These are phyloP conservation scores for Xenosphaeropsis pyriputrescens DNA, from an alignment of 2,329 filamentous ascomycete genomes.

Conservation along the genomic window DNA sequence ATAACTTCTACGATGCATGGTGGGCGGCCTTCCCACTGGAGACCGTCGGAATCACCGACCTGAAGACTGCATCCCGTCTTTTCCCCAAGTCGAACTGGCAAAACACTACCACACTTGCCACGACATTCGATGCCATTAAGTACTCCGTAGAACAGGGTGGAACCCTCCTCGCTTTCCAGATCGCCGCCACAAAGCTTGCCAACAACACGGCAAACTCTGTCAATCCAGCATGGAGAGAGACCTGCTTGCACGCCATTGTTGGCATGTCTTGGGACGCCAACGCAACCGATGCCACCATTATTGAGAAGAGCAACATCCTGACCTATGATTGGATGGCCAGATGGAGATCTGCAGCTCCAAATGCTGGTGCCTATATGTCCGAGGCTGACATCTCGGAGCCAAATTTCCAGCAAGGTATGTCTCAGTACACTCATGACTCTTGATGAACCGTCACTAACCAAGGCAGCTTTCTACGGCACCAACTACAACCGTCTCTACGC, in stretches of 20 bases:
- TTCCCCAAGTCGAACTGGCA: constrained; percentile 19
- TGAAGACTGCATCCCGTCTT: constrained; percentile 25
- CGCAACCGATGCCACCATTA: constrained; percentile 12
- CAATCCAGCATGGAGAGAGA: constrained; percentile 24
- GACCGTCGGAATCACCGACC: constrained; percentile 10
- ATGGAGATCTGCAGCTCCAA: constrained; percentile 23
- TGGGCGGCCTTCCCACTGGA: constrained; percentile 16
- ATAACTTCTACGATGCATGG: constrained; percentile 15
- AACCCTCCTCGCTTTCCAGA: constrained; percentile 18
- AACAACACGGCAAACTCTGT: constrained; percentile 18
- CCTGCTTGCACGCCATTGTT: constrained; percentile 18
- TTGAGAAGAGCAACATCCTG: constrained; percentile 14
- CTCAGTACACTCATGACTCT: constrained; percentile 5
- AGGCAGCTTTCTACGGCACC: constrained; percentile 25
- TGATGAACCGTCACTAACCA: too few species aligned
- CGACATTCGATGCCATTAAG: constrained; percentile 3
- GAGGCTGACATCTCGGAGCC: constrained; percentile 24
- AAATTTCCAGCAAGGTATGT: not conserved
- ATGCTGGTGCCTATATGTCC: constrained; percentile 31
- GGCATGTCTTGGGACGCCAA: constrained; percentile 19
- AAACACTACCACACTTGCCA: constrained; percentile 8
- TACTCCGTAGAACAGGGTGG: constrained; percentile 19
- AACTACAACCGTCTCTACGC: constrained; percentile 26
- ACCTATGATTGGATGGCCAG: constrained; percentile 16
- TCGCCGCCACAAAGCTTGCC: constrained; percentile 7